Evolutionary conservation across 2,329 filamentous ascomycete genomes (phyloP).

Genomic region (Thermothelomyces thermophilus): DNA sequence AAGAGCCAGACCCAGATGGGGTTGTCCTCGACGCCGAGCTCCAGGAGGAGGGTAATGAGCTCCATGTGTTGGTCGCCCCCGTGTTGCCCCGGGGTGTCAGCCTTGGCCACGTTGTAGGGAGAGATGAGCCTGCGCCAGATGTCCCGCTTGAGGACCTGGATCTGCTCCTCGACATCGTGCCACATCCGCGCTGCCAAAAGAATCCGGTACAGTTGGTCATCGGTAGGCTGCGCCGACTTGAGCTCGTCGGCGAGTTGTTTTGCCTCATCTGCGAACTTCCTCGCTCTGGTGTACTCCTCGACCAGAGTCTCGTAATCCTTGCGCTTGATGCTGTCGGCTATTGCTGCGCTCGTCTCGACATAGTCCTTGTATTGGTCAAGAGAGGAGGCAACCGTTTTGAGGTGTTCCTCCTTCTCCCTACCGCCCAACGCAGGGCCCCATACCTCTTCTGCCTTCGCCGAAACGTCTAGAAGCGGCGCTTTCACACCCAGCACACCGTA

Average conservation of each 20-base stretch:
- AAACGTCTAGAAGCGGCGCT: slow-evolving; percentile 77
- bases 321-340: slow-evolving; percentile 80
- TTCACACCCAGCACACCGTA: slow-evolving; percentile 87
- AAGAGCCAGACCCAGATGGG: slow-evolving; percentile 95
- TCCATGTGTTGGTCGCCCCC: slow-evolving; percentile 82
- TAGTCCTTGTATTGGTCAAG: slow-evolving; percentile 75
- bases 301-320: slow-evolving; percentile 85
- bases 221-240: slow-evolving; percentile 54
- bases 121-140: slow-evolving; percentile 76
- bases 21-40: slow-evolving; percentile 90
- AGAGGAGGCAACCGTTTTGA: slow-evolving; percentile 69
- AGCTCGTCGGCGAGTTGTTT: slow-evolving; percentile 57
- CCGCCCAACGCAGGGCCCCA: slow-evolving; percentile 94
- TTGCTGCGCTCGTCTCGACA: slow-evolving; percentile 69
- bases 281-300: slow-evolving; percentile 79
- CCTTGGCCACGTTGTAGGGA: slow-evolving; percentile 51
- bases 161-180: slow-evolving; percentile 84
- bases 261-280: slow-evolving; percentile 73
- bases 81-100: slow-evolving; percentile 37
- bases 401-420: slow-evolving; percentile 79
- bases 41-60: slow-evolving; percentile 79
- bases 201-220: slow-evolving; percentile 78
- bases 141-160: slow-evolving; percentile 80
- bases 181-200: slow-evolving; percentile 89
- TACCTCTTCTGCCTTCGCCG: slow-evolving; percentile 90